Conservation (phyloP, 306 rosid genomes). For the Potentilla sterilis region DNA sequence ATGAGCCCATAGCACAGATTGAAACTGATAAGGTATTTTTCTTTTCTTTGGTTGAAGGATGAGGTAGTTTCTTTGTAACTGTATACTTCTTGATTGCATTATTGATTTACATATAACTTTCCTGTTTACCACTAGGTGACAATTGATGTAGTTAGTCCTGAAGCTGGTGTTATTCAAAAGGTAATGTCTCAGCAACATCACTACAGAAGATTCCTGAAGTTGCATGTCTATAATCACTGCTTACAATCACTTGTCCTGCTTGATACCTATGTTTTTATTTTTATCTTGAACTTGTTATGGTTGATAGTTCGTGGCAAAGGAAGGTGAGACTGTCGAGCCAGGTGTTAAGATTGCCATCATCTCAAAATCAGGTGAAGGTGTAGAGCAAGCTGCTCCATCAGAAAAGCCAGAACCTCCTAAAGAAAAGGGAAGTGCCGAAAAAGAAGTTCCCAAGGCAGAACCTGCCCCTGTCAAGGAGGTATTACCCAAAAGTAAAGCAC, state of each 20-base stretch:
- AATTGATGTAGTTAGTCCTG: constrained; percentile 63
- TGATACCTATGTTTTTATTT: constrained; percentile 8
- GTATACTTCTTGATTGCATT: neutral
- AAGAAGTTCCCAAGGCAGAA: constrained; percentile 35
- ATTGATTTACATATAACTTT: constrained; percentile 6
- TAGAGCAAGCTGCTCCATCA: constrained; percentile 38
- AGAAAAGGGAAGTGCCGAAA: constrained; percentile 30
- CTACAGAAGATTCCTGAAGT: constrained; percentile 1
- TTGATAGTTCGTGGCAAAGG: constrained; percentile 48
- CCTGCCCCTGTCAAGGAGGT: constrained; percentile 33
- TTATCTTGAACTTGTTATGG: constrained; percentile 14
- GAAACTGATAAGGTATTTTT: constrained; percentile 57
- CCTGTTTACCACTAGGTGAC: constrained; percentile 46
- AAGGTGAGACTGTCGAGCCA: constrained; percentile 63
- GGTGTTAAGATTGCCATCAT: constrained; percentile 58
- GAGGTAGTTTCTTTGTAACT: neutral
- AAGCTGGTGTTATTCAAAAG: constrained; percentile 49
- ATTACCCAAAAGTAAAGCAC: constrained; percentile 32
- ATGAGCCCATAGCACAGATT: constrained; percentile 63
- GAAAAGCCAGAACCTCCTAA: constrained; percentile 42
- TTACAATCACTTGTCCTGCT: neutral
- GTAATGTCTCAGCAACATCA: constrained; percentile 25
- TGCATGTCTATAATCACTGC: neutral
- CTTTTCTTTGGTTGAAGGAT: neutral
- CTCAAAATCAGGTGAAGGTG: constrained; percentile 54